phyloP scores from a whole-genome alignment of 2,329 filamentous ascomycete species.

The Gnomoniopsis sp. region DNA sequence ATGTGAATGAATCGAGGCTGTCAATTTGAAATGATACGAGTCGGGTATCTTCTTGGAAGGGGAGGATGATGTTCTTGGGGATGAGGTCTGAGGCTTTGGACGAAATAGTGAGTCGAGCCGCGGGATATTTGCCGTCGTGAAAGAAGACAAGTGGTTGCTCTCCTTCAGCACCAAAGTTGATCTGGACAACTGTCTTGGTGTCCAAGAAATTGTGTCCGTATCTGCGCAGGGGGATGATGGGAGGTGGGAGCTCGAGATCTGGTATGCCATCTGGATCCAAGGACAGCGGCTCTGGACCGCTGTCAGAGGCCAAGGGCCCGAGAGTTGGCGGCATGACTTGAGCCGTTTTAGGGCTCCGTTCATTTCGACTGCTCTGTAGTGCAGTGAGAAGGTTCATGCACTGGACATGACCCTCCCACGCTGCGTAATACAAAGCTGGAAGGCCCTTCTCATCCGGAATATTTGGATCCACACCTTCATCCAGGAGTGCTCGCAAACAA shows the following conservation, averaged over 20 bases:
- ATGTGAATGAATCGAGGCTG: constrained; percentile 84
- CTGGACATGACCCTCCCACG: constrained; percentile 93
- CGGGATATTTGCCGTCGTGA: constrained; percentile 93
- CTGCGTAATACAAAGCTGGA: constrained; percentile 96
- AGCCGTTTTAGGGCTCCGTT: constrained; percentile 38
- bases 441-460: constrained; percentile 89
- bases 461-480: constrained; percentile 72
- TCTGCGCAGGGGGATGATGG: constrained; percentile 88
- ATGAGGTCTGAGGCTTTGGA: constrained; percentile 96
- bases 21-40: constrained; percentile 95
- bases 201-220: constrained; percentile 99
- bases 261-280: constrained; percentile 87
- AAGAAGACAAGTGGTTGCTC: constrained; percentile 88
- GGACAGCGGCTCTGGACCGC: constrained; percentile 57
- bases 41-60: constrained; percentile 93
- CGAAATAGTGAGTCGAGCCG: constrained; percentile 90
- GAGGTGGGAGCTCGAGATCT: constrained; percentile 84
- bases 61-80: constrained; percentile 90
- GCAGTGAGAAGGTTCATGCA: constrained; percentile 82
- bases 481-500: constrained; percentile 77
- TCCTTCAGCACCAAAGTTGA: constrained; percentile 76
- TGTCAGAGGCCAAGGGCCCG: constrained; percentile 44
- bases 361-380: background rate
- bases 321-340: constrained; percentile 32
- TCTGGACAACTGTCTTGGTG: constrained; percentile 92